Conservation (phyloP, 371 early-diverging fungal species). For the Phascolomyces articulosus region DNA sequence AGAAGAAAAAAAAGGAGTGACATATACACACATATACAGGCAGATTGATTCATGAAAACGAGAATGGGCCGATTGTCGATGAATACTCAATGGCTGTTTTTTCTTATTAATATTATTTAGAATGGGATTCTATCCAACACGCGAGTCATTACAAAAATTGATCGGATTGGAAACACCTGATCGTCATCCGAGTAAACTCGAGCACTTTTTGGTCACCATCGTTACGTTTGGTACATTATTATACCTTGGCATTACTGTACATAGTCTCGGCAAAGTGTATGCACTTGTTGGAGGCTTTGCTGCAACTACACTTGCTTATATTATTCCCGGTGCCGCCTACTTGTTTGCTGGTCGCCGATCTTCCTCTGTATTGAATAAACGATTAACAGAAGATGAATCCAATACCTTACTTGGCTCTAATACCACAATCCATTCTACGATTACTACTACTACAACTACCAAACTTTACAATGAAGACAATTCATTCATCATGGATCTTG, state of each 20-base stretch:
- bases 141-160: slow-evolving; percentile 56
- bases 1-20: too few relatives aligned
- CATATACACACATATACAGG: too few relatives aligned
- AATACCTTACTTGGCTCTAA: neutral
- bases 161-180: slow-evolving; percentile 45
- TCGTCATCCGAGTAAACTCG: slow-evolving; percentile 37
- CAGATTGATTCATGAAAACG: too few relatives aligned
- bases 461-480: neutral
- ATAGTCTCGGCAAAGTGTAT: slow-evolving; percentile 55
- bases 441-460: too few relatives aligned
- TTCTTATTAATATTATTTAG: too few relatives aligned
- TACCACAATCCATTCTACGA: too few relatives aligned
- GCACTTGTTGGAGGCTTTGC: slow-evolving; percentile 60
- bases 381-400: neutral
- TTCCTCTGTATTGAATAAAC: neutral
- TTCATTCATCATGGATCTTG: slow-evolving; percentile 22
- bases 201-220: slow-evolving; percentile 51
- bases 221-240: slow-evolving; percentile 37
- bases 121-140: slow-evolving; percentile 56
- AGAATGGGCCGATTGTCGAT: too few relatives aligned
- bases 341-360: slow-evolving; percentile 22
- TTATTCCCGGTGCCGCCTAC: slow-evolving; percentile 56
- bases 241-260: slow-evolving; percentile 39
- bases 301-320: slow-evolving; percentile 60
- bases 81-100: too few relatives aligned